A percentile compares a stretch with the other conserved stretches of the same genome.
phyloP scores from a whole-genome alignment of 2,329 filamentous ascomycete genomes.

The Pseudogymnoascus sp. region DNA sequence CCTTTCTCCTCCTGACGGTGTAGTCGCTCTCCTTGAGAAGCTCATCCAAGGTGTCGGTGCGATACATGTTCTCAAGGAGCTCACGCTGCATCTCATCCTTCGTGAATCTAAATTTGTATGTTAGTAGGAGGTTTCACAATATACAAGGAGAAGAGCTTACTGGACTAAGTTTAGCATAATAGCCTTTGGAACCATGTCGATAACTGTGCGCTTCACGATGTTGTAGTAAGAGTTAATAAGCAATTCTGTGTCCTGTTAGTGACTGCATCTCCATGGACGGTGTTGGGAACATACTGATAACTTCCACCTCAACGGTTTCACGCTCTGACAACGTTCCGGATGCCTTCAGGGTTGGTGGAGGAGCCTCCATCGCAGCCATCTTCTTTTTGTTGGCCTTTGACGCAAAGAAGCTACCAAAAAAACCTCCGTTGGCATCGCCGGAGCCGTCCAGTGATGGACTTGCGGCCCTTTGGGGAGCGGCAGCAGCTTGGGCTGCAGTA shows the following conservation, averaged over 20 bases:
- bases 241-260: constrained; percentile 56
- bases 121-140: background rate
- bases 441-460: constrained; percentile 62
- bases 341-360: constrained; percentile 86
- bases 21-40: constrained; percentile 97
- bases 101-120: constrained; percentile 56
- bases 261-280: background rate
- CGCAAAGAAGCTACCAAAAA: constrained; percentile 98
- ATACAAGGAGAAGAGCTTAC: constrained; percentile 47
- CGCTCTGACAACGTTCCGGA: constrained; percentile 90
- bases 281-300: constrained; percentile 68
- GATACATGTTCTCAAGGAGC: constrained; percentile 95
- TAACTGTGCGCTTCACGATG: constrained; percentile 97
- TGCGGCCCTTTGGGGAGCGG: constrained; percentile 54
- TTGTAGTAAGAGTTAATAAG: constrained; percentile 96
- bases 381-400: constrained; percentile 99
- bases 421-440: constrained; percentile 59
- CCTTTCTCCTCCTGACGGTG: constrained; percentile 88
- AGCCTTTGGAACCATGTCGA: constrained; percentile 99
- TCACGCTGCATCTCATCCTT: constrained; percentile 99
- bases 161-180: constrained; percentile 97
- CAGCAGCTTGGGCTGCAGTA: constrained; percentile 50
- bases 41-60: constrained; percentile 81
- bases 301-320: constrained; percentile 91
- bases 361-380: constrained; percentile 98